Percentiles rank a stretch among this genome's conserved stretches.
Conservation (phyloP, 2,329 filamentous ascomycete species). For the Akanthomyces muscarius region DNA sequence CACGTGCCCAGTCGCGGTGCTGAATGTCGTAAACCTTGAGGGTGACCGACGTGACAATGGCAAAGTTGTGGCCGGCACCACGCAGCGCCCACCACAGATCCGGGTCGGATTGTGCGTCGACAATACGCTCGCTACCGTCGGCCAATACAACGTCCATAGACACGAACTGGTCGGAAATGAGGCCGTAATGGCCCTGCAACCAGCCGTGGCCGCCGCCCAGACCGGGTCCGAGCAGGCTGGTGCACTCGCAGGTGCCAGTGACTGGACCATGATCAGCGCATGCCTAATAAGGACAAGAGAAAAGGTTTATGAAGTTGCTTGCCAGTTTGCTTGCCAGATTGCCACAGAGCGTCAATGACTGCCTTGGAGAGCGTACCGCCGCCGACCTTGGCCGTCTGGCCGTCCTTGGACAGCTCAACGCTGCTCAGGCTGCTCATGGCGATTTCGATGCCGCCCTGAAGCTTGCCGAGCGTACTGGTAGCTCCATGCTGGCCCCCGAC, state of each 20-base stretch:
- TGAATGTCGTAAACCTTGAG: conserved; percentile 46
- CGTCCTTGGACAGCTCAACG: conserved; percentile 39
- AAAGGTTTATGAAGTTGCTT: conserved; percentile 7
- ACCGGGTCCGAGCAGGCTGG: conserved; percentile 44
- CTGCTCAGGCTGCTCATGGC: conserved; percentile 41
- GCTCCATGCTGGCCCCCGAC: conserved; percentile 51
- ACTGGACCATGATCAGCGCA: conserved; percentile 30
- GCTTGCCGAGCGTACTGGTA: conserved; percentile 44
- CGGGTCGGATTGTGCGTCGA: conserved; percentile 41
- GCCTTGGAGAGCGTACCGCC: conserved; percentile 45
- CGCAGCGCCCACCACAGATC: conserved; percentile 57
- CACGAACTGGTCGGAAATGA: conserved; percentile 50
- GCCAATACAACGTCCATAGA: conserved; percentile 50
- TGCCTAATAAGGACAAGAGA: neutral
- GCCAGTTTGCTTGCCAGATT: conserved; percentile 47
- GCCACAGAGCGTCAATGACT: conserved; percentile 47
- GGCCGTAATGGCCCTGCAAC: conserved; percentile 50
- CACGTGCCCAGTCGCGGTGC: conserved; percentile 38
- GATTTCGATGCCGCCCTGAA: conserved; percentile 49
- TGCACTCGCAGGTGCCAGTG: conserved; percentile 51
- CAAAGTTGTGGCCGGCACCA: conserved; percentile 58
- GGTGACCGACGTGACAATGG: conserved; percentile 49
- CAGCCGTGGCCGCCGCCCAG: conserved; percentile 56
- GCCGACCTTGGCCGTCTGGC: conserved; percentile 43
- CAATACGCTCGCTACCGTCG: conserved; percentile 38